Base-by-base conservation (phyloP, 1,284 basidiomycete species). In the Sphagnurus paluster region DNA sequence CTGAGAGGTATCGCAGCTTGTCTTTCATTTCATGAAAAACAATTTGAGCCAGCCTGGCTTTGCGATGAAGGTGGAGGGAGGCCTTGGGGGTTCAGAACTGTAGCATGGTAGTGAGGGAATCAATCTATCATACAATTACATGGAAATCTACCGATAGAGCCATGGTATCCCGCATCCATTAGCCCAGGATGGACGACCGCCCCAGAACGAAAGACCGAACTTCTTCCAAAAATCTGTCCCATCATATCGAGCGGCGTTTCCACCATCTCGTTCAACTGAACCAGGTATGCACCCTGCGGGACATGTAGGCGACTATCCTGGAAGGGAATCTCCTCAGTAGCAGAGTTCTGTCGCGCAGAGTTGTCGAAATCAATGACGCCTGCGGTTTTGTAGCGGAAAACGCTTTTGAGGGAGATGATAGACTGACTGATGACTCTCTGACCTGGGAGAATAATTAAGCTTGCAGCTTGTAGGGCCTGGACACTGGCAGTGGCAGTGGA, bases 321-420 rank as follows among this genome's bases (percentile, higher is more conserved):
- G n/a, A 38, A 38, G 14, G 11, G 19, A 7, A 38, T 7, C 11
- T 38, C 19, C 19, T 38, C 19, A 6, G 36, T 36, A 20, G 16
- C 37, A n/a, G n/a, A n/a, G n/a, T n/a, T n/a, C n/a, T n/a, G n/a
- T n/a, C n/a, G n/a, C n/a, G n/a, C n/a, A n/a, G n/a, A n/a, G n/a
- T n/a, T n/a, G n/a, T n/a, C n/a, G 14, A 39, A 39, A 24, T 39
- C 37, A 16, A 39, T 39, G 21, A 39, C 37, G 26, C 37, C 26
- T 28, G 38, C 38, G 20, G 38, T 7, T 6, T n/a, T n/a, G n/a
- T n/a, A n/a, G n/a, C n/a, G n/a, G n/a, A n/a, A n/a, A n/a, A n/a
- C n/a, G n/a, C n/a, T n/a, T 39, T 28, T 13, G 3, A 29, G 38
- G 4, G 38, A 39, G 24, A 39, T 5, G 9, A 39, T 28, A 29